Evolutionary conservation across 306 rosid species (phyloP).

Genomic region (Quercus mongolica): DNA sequence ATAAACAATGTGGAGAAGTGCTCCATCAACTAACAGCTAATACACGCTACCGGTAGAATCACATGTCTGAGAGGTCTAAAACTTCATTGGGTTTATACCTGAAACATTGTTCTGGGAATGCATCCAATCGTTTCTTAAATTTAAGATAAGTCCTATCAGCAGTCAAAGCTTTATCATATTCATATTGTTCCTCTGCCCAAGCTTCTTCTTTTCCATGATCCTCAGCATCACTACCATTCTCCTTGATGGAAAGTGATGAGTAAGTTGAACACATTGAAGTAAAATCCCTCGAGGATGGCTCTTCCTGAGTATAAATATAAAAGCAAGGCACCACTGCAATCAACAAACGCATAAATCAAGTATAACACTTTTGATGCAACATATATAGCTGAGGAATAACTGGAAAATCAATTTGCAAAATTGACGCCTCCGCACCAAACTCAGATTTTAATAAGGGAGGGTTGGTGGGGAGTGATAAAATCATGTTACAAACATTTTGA

Average conservation of each 20-base stretch:
- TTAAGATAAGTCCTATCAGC: slow-evolving; percentile 86
- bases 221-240: slow-evolving; percentile 30
- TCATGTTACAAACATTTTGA: background rate
- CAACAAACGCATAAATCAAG: slow-evolving; percentile 19
- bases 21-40: background rate
- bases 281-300: slow-evolving; percentile 41
- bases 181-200: slow-evolving; percentile 75
- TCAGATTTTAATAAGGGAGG: background rate
- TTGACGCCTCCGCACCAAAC: background rate
- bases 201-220: slow-evolving; percentile 49
- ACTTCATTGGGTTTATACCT: slow-evolving; percentile 42
- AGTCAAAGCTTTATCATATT: slow-evolving; percentile 78
- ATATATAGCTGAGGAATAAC: background rate
- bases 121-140: slow-evolving; percentile 84
- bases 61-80: background rate
- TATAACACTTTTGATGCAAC: background rate
- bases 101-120: slow-evolving; percentile 80
- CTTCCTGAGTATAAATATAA: slow-evolving; percentile 62
- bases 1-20: background rate
- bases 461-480: background rate
- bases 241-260: slow-evolving; percentile 60
- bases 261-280: slow-evolving; percentile 52
- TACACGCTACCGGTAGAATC: slow-evolving; percentile 3
- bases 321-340: slow-evolving; percentile 87
- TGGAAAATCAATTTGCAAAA: background rate